These are phyloP conservation scores for Hymenoscyphus fraxineus DNA, from an alignment of 2,329 filamentous ascomycete genomes.

Conservation along the genomic window DNA sequence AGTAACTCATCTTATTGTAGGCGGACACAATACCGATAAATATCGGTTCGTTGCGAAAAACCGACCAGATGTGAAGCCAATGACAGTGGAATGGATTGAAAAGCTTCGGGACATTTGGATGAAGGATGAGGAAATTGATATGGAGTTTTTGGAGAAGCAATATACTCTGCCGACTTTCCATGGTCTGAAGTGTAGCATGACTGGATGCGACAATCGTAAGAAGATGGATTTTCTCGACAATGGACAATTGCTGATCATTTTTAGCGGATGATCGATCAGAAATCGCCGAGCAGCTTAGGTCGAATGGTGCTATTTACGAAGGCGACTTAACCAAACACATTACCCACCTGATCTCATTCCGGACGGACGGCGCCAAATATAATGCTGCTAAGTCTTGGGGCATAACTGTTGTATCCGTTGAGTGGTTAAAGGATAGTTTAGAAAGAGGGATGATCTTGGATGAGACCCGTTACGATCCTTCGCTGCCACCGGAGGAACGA, in stretches of 20 bases:
- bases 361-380: conserved; percentile 84
- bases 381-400: conserved; percentile 80
- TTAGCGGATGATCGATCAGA: conserved; percentile 62
- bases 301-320: conserved; percentile 76
- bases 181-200: conserved; percentile 61
- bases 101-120: conserved; percentile 79
- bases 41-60: conserved; percentile 93
- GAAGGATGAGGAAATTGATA: conserved; percentile 69
- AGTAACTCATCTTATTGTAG: conserved; percentile 90
- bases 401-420: conserved; percentile 71
- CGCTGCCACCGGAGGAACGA: conserved; percentile 64
- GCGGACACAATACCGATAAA: conserved; percentile 84
- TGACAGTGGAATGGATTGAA: conserved; percentile 81
- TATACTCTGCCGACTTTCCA: conserved; percentile 64
- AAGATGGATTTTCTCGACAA: conserved; percentile 28
- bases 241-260: conserved; percentile 25
- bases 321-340: conserved; percentile 82
- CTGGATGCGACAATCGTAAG: conserved; percentile 66
- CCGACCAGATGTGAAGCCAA: conserved; percentile 77
- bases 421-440: conserved; percentile 83
- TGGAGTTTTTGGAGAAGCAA: conserved; percentile 62
- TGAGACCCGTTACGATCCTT: conserved; percentile 78
- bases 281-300: conserved; percentile 62
- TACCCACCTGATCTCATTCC: conserved; percentile 80
- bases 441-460: conserved; percentile 87